These are phyloP conservation scores for Fusarium veterinarium DNA, from an alignment of 2,329 filamentous ascomycete species.

Conservation along the genomic window DNA sequence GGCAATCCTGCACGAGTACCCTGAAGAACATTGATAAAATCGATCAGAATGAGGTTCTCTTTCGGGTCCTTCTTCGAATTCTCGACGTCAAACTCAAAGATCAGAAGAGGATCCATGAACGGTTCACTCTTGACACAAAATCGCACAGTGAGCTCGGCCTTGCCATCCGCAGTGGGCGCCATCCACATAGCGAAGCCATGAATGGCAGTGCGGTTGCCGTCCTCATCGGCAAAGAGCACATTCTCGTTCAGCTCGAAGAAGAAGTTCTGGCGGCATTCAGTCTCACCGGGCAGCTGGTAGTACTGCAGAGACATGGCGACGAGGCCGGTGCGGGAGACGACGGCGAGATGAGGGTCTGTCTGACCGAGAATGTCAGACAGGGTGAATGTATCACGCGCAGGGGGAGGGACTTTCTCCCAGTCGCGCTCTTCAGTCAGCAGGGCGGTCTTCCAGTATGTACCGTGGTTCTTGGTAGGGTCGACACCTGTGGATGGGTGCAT, in stretches of 20 bases:
- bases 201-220: background rate
- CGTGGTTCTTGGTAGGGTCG: background rate
- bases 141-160: slow-evolving; percentile 4
- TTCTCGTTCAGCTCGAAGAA: background rate
- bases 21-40: slow-evolving; percentile 14
- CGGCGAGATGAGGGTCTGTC: background rate
- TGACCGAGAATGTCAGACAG: background rate
- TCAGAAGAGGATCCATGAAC: slow-evolving; percentile 1
- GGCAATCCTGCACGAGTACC: background rate
- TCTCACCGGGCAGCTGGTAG: background rate
- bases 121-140: background rate
- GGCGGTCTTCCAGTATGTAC: background rate
- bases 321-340: background rate
- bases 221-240: background rate
- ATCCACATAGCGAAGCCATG: slow-evolving; percentile 23
- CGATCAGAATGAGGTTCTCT: background rate
- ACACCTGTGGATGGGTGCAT: background rate
- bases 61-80: background rate
- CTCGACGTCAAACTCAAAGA: slow-evolving; percentile 6
- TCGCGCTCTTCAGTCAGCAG: background rate
- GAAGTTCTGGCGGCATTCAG: background rate
- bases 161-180: background rate
- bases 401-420: slow-evolving; percentile 1
- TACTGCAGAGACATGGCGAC: background rate
- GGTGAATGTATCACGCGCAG: slow-evolving; percentile 1